A percentile compares a stretch with the other conserved stretches of the same genome.
These are phyloP conservation scores for Zizania palustris DNA, from an alignment of 202 grass and related monocot species.

Conservation along the genomic window DNA sequence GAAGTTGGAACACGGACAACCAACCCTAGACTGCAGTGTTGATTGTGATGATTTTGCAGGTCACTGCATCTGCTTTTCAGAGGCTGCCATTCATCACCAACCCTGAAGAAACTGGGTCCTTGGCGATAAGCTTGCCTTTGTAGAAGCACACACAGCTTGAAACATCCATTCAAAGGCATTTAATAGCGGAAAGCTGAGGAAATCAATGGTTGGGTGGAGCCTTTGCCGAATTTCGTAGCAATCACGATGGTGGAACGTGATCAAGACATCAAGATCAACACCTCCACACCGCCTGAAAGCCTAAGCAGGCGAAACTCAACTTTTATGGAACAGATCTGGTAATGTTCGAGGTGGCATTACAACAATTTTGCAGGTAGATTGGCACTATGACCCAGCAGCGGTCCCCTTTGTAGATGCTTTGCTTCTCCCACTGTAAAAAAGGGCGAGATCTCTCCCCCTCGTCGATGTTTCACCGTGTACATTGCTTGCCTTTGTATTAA, in stretches of 20 bases:
- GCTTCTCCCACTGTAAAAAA: conserved; percentile 14
- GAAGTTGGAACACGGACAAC: background rate
- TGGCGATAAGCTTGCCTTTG: conserved; percentile 32
- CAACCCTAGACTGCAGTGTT: conserved; percentile 17
- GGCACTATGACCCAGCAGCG: conserved; percentile 2
- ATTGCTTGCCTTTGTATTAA: conserved; percentile 34
- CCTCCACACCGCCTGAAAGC: background rate
- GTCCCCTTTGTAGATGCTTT: conserved; percentile 40
- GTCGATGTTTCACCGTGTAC: conserved; percentile 37
- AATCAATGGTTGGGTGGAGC: background rate
- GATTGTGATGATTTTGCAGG: conserved; percentile 34
- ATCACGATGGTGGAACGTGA: conserved; percentile 14
- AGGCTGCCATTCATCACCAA: conserved; percentile 26
- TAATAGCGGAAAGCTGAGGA: conserved; percentile 16
- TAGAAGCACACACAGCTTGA: conserved; percentile 22
- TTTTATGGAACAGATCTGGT: background rate
- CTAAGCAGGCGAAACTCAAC: too few species aligned
- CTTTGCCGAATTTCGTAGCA: background rate
- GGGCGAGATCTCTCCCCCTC: conserved; percentile 36
- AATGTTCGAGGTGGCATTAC: conserved; percentile 15
- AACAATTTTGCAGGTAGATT: conserved; percentile 59
- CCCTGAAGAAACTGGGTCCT: conserved; percentile 16
- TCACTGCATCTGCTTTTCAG: background rate
- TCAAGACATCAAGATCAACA: conserved; percentile 11
- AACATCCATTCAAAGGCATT: conserved; percentile 35